phyloP scores from a whole-genome alignment of 225 moss, liverwort and hornwort species.

The Bryoerythrophyllum caledonicum region DNA sequence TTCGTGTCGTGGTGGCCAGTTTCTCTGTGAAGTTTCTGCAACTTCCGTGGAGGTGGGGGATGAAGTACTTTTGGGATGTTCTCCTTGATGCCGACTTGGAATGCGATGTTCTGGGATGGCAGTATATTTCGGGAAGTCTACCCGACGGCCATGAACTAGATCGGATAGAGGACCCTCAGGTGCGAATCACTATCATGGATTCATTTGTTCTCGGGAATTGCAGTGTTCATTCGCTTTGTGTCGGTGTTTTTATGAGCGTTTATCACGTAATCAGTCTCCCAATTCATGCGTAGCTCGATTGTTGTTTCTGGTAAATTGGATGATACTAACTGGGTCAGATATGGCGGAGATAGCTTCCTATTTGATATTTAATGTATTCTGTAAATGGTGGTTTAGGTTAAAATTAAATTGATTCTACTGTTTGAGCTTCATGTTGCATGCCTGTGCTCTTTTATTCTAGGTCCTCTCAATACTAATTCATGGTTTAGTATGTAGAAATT shows the following conservation, averaged over 20 bases:
- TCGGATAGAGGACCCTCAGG: conserved; percentile 97
- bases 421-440: background rate
- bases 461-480: background rate
- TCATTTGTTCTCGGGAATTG: background rate
- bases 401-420: background rate
- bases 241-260: background rate
- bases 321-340: background rate
- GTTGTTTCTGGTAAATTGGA: background rate
- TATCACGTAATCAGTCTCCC: too few relatives aligned
- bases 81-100: conserved; percentile 95
- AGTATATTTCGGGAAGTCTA: conserved; percentile 96
- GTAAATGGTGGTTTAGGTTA: background rate
- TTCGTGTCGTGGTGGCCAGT: conserved; percentile 91
- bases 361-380: background rate
- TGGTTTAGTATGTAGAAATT: background rate
- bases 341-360: background rate
- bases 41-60: conserved; percentile 99
- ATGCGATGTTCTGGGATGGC: conserved; percentile 98
- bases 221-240: background rate
- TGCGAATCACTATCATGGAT: conserved; percentile 15
- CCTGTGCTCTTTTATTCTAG: background rate
- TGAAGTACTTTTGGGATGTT: conserved; percentile 99
- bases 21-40: conserved; percentile 97
- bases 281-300: too few relatives aligned
- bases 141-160: conserved; percentile 98